Evolutionary conservation across 1,284 basidiomycete genomes (phyloP).

Genomic region (Fomes fomentarius): DNA sequence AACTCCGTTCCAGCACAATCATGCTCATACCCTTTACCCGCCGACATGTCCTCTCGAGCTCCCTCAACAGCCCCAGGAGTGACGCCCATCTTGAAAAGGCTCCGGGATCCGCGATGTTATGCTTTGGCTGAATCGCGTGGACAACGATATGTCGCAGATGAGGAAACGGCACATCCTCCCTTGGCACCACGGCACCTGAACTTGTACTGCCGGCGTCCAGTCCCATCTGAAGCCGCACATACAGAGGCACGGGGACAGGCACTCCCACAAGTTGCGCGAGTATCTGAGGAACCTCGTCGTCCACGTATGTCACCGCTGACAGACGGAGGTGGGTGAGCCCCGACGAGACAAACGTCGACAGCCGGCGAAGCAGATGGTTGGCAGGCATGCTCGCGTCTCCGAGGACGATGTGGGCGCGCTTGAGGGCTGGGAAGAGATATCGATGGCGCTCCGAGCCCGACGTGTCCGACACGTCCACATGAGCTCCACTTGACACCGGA

Average conservation of each 20-base stretch:
- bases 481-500: neutral
- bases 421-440: slow-evolving; percentile 1
- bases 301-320: slow-evolving; percentile 5
- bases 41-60: slow-evolving; percentile 9
- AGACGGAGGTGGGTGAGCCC: slow-evolving; percentile 11
- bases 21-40: slow-evolving; percentile 4
- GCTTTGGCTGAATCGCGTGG: slow-evolving; percentile 1
- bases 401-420: slow-evolving; percentile 4
- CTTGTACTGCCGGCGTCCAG: neutral
- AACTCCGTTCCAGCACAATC: slow-evolving; percentile 8
- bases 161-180: slow-evolving; percentile 2
- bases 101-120: neutral
- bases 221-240: neutral
- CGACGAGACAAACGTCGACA: neutral
- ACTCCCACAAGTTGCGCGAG: slow-evolving; percentile 7
- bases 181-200: neutral
- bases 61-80: slow-evolving; percentile 3
- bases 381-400: neutral
- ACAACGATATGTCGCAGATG: slow-evolving; percentile 6
- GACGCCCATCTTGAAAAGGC: slow-evolving; percentile 2
- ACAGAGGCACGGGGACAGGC: neutral
- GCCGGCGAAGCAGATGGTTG: neutral
- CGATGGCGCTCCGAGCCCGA: neutral
- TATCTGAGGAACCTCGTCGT: neutral
- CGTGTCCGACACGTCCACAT: neutral